phyloP scores from a whole-genome alignment of 257 asterid genomes.

The Osmanthus fragrans region DNA sequence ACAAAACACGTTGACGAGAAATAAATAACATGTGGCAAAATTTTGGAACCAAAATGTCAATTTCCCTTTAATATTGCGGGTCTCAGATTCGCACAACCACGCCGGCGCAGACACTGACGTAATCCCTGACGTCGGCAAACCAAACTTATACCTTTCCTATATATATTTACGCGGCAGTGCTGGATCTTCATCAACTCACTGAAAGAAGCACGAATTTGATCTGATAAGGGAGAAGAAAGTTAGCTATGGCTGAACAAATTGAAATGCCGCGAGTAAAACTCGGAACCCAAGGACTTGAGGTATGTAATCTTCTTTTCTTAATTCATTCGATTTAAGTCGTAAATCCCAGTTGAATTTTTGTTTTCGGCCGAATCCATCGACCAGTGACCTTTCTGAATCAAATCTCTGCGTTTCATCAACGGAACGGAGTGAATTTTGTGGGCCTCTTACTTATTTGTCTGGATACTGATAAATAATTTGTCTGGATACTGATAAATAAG shows the following conservation, averaged over 20 bases:
- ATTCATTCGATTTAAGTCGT: background rate
- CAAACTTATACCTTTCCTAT: too few relatives aligned
- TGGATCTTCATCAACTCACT: background rate
- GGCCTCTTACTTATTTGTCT: background rate
- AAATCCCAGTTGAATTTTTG: background rate
- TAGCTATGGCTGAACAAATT: conserved; percentile 25
- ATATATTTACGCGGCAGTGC: background rate
- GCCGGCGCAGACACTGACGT: background rate
- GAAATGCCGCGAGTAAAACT: conserved; percentile 47
- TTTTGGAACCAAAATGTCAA: too few relatives aligned
- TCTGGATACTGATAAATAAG: background rate
- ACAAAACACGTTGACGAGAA: too few relatives aligned
- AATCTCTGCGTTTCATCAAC: background rate
- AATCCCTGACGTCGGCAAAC: background rate
- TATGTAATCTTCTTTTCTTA: background rate
- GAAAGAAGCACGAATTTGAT: background rate
- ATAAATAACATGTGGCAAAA: too few relatives aligned
- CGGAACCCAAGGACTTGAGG: conserved; percentile 63
- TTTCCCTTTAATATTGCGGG: too few relatives aligned
- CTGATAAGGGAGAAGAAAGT: background rate
- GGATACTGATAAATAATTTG: background rate
- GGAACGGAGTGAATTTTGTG: background rate
- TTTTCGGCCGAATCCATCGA: background rate
- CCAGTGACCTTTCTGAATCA: background rate
- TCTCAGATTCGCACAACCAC: too few relatives aligned